Evolutionary conservation across 257 asterid species (phyloP), one percentile per base, ranked within the genome.

Genomic region (Rubia yunnanensis): DNA sequence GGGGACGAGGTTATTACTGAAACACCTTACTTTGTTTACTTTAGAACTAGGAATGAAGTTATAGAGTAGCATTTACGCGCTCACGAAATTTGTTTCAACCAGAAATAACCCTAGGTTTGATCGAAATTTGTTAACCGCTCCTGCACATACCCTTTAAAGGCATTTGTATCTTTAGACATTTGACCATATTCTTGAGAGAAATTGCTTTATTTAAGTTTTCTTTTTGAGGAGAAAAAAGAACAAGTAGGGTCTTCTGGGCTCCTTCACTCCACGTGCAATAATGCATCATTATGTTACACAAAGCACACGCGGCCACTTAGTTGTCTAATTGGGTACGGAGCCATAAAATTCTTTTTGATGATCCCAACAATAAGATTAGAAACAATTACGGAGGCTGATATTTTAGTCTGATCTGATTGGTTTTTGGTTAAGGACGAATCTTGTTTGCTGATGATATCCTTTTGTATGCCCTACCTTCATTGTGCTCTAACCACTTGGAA

Each of bases 241-340:
- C 65, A 64, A 44, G 76, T 70, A 63, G 82, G 85, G 80, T 32
- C 69, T 18, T 66, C 8, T 22, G 66, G 72, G 86, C 84, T 74
- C 78, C 82, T 81, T 78, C 87, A 79, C 77, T 75, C 87, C 85
- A 81, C 89, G 89, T 81, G 92, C 81, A 82, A 77, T 82, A 70
- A 74, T 80, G 75, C 68, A 65, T 56, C 72, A 69, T 67, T 54
- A 63, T n/a, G 66, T 65, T 70, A 44, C 53, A 61, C 70, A 38
- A 39, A 64, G 69, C 41, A 63, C 74, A 7, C 77, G 63, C 67
- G 59, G 62, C 2, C 24, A 30, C 26, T 59, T 39, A 39, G 48
- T 41, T 60, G 64, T 60, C 48, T 60, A 70, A 8, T 65, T 31
- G 48, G 70, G 89, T 87, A 83, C 89, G 88, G 84, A 79, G 41